These are phyloP conservation scores for Xylaria sp. DNA, from an alignment of 495 filamentous ascomycete species.

Conservation along the genomic window DNA sequence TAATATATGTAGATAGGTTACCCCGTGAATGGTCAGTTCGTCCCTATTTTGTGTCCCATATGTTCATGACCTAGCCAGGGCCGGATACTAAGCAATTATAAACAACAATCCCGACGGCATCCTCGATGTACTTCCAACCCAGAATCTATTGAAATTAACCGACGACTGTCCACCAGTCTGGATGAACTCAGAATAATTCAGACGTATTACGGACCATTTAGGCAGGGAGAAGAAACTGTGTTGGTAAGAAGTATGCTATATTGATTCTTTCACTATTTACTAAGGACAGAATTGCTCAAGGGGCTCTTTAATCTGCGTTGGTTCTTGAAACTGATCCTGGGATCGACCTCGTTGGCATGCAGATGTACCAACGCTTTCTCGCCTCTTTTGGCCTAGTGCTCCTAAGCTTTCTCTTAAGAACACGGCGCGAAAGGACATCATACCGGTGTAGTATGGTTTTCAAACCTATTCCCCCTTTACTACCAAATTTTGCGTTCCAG, in stretches of 20 bases:
- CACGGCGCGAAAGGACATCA: background rate
- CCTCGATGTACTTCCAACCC: conserved; percentile 48
- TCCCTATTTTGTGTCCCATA: background rate
- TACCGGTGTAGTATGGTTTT: conserved; percentile 13
- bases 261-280: too few relatives aligned
- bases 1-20: conserved; percentile 1
- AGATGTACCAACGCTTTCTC: conserved; percentile 13
- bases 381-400: conserved; percentile 4
- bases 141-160: conserved; percentile 48
- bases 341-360: conserved; percentile 1
- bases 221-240: background rate
- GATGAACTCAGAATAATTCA: background rate
- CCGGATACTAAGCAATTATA: background rate
- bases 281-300: background rate
- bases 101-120: conserved; percentile 35
- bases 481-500: background rate
- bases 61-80: background rate
- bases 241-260: background rate
- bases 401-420: background rate
- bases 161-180: conserved; percentile 44
- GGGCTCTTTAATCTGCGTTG: background rate
- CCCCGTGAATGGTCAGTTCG: conserved; percentile 3
- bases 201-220: conserved; percentile 4
- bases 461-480: background rate
- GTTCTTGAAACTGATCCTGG: background rate